Evolutionary conservation across 2,329 filamentous ascomycete species (phyloP), one percentile per base, ranked within the genome.

Genomic region (Exophiala sp.): DNA sequence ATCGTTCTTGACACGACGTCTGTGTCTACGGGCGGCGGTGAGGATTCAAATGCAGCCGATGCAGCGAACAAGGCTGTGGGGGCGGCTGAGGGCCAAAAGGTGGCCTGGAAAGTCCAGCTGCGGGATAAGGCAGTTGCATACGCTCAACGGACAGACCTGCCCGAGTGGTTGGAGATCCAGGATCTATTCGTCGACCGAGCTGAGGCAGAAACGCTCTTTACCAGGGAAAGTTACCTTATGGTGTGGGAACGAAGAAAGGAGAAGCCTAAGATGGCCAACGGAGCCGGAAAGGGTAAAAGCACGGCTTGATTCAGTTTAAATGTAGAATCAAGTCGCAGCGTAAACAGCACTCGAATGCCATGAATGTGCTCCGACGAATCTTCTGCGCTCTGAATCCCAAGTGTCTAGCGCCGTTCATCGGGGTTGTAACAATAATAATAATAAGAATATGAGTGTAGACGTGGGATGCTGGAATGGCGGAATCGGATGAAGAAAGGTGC

Each of bases 51-150:
- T 24, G 68, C 66, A 10, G 65, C 64, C 2, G 68, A 68, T 19
- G 60, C 62, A 6, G 64, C 70, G 3, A 69, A 69, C 9, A 63
- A 66, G 57, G 82, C 80, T 45, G 90, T 95, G 1, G 89, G 94
- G 46, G 90, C 91, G 46, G 90, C 91, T 40, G 90, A 88, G 60
- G 87, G 83, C 38, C 90, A 96, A 70, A 86, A 87, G 70, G 94
- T 95, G 66, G 88, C 89, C 10, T 98, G 93, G 90, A 89, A 94
- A 66, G 88, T 89, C 18, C 93, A 98, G 72, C 71, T 98, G 43
- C 77, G 82, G 61, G 87, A 95, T 64, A 85, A 87, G 64, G 61
- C 65, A 1, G 68, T 63, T 10, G 68, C 71, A 66, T 48, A 55
- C 53, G 14, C 63, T 60, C 46, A 59, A 56, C 67, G 47, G 65